Conservation (phyloP, 495 filamentous ascomycete species). For the Podospora australis region DNA sequence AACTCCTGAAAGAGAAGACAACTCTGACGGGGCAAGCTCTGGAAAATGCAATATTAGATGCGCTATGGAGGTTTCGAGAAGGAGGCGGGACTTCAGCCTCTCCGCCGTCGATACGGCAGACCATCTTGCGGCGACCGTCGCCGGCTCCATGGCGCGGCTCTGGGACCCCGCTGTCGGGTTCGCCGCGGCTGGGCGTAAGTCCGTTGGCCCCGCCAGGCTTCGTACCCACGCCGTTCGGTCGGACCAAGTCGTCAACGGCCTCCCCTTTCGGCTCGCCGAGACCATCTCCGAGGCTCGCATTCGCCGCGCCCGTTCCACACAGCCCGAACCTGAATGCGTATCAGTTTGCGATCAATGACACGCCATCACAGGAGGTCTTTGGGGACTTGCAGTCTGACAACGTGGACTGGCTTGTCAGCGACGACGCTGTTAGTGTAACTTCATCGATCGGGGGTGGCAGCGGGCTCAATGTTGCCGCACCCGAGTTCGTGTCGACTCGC, state of each 20-base stretch:
- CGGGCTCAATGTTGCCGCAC: conserved; percentile 66
- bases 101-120: conserved; percentile 74
- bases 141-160: conserved; percentile 89
- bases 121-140: conserved; percentile 81
- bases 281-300: conserved; percentile 85
- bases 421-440: conserved; percentile 74
- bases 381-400: conserved; percentile 89
- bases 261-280: conserved; percentile 94
- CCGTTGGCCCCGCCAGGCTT: conserved; percentile 79
- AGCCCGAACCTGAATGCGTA: conserved; percentile 92
- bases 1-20: conserved; percentile 73
- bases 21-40: conserved; percentile 67
- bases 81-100: conserved; percentile 67
- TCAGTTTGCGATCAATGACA: conserved; percentile 71
- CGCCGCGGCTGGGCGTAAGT: conserved; percentile 68
- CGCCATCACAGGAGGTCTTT: conserved; percentile 74
- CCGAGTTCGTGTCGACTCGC: conserved; percentile 61
- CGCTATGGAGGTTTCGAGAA: conserved; percentile 85
- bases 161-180: conserved; percentile 69
- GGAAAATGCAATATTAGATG: conserved; percentile 86
- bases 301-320: conserved; percentile 86
- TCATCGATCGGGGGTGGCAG: conserved; percentile 61
- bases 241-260: conserved; percentile 64
- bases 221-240: conserved; percentile 64
- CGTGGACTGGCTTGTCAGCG: conserved; percentile 92